Evolutionary conservation across 345 rosid species (phyloP).

Genomic region (Ceriops decandra): DNA sequence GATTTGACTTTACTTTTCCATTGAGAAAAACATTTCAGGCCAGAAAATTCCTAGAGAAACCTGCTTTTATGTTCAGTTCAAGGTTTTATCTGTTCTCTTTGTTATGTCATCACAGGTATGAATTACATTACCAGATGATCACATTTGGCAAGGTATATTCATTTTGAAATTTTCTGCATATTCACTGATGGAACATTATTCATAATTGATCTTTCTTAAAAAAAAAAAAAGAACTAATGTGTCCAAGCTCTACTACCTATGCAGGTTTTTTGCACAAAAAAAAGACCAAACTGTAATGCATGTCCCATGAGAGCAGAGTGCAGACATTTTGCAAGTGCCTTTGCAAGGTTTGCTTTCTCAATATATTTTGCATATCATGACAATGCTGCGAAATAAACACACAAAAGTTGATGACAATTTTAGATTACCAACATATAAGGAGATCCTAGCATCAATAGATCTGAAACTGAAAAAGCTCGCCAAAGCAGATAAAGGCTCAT

Average conservation of each 20-base stretch:
- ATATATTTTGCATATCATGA: background rate
- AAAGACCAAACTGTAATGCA: slow-evolving; percentile 89
- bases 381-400: background rate
- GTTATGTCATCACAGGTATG: slow-evolving; percentile 53
- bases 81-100: slow-evolving; percentile 9
- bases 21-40: background rate
- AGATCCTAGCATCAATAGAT: too few relatives aligned
- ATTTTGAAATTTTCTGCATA: slow-evolving; percentile 12
- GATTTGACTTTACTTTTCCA: slow-evolving; percentile 8
- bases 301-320: slow-evolving; percentile 98
- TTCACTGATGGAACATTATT: background rate
- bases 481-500: too few relatives aligned
- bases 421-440: too few relatives aligned
- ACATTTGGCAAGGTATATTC: slow-evolving; percentile 89
- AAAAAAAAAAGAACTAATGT: slow-evolving; percentile 6
- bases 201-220: too few relatives aligned
- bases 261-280: slow-evolving; percentile 97
- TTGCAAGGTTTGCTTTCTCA: slow-evolving; percentile 66
- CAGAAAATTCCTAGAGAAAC: background rate
- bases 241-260: slow-evolving; percentile 24
- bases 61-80: slow-evolving; percentile 1
- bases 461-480: too few relatives aligned
- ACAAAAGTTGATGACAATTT: too few relatives aligned
- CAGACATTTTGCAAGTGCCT: slow-evolving; percentile 98
- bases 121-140: slow-evolving; percentile 90